phyloP scores from a whole-genome alignment of 129 eudicot species.

The Escallonia herrerae region DNA sequence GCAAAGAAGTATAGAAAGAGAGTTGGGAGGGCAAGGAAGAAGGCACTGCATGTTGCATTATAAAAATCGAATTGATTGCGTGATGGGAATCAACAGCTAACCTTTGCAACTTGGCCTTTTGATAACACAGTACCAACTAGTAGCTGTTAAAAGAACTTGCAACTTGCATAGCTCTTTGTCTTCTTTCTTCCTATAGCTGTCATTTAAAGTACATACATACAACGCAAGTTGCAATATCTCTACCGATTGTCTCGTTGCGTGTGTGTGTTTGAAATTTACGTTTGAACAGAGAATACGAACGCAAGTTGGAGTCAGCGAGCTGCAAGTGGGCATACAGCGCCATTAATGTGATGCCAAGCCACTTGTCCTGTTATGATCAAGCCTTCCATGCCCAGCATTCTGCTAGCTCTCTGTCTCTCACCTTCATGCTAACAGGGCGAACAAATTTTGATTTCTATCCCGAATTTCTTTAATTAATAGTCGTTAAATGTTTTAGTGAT shows the following conservation, averaged over 20 bases:
- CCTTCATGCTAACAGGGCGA: no score
- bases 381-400: no score
- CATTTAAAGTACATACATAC: neutral
- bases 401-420: no score
- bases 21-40: neutral
- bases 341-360: no score
- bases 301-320: neutral
- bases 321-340: constrained; percentile 11
- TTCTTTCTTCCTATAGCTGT: neutral
- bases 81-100: constrained; percentile 16
- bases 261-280: neutral
- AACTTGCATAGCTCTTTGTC: constrained; percentile 1
- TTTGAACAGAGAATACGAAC: neutral
- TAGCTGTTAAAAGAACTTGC: neutral
- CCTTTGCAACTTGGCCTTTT: constrained; percentile 19
- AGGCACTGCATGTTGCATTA: neutral
- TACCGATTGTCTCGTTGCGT: neutral
- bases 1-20: neutral
- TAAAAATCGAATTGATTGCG: neutral
- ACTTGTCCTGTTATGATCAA: no score
- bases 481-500: no score
- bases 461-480: no score
- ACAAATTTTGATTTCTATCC: no score
- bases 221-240: constrained; percentile 14
- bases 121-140: constrained; percentile 11